phyloP scores from a whole-genome alignment of 2,329 filamentous ascomycete genomes.

The Venturia carpophila region DNA sequence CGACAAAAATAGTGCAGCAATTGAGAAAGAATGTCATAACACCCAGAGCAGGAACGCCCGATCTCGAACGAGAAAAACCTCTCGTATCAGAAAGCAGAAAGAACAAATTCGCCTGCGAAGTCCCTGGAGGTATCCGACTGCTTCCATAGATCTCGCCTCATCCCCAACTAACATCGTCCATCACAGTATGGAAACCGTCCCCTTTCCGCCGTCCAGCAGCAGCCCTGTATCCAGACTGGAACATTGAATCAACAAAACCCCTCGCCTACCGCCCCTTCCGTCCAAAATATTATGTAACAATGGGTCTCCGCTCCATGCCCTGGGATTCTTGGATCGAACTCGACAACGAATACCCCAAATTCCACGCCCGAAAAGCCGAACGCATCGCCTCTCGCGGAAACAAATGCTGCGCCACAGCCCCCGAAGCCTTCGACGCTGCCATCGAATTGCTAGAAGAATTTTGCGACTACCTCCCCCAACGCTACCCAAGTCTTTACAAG shows the following conservation, averaged over 20 bases:
- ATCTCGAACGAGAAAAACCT: conserved; percentile 39
- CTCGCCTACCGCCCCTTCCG: conserved; percentile 72
- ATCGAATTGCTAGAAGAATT: conserved; percentile 71
- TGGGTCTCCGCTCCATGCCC: conserved; percentile 64
- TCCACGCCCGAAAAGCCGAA: conserved; percentile 60
- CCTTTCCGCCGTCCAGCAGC: conserved; percentile 54
- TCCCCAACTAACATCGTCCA: conserved; percentile 8
- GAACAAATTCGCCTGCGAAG: conserved; percentile 32
- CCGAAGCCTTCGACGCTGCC: conserved; percentile 62
- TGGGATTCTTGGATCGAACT: conserved; percentile 77
- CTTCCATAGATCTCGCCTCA: background rate
- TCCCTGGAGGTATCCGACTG: conserved; percentile 39
- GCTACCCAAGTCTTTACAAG: conserved; percentile 65
- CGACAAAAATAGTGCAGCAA: conserved; percentile 25
- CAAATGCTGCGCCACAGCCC: conserved; percentile 61
- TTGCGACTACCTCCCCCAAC: conserved; percentile 58
- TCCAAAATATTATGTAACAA: conserved; percentile 67
- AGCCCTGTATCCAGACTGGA: conserved; percentile 59
- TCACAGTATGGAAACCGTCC: conserved; percentile 48
- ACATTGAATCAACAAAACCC: conserved; percentile 59
- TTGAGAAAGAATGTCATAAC: conserved; percentile 22
- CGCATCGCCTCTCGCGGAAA: conserved; percentile 59
- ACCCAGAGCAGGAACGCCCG: conserved; percentile 30
- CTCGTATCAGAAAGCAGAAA: conserved; percentile 23
- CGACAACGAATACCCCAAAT: conserved; percentile 69